Evolutionary conservation across 768 basidiomycete genomes (phyloP).

Genomic region (Hericium coralloides): DNA sequence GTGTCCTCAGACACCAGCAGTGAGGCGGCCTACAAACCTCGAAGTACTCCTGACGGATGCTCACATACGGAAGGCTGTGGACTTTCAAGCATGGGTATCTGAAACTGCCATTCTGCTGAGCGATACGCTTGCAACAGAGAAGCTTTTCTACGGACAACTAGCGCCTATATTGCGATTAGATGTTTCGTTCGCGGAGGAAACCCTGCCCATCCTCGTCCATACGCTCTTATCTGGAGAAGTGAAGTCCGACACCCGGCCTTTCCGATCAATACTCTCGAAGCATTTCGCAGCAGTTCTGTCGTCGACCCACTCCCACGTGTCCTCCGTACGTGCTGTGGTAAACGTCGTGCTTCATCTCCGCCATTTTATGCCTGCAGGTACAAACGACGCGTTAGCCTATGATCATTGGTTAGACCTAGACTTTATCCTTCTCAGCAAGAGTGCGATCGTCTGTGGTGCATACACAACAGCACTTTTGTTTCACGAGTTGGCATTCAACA

Average conservation of each 20-base stretch:
- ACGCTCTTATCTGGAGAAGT: constrained; percentile 36
- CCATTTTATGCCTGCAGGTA: constrained; percentile 37
- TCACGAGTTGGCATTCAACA: constrained; percentile 68
- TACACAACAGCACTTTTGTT: constrained; percentile 89
- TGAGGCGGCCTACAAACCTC: constrained; percentile 28
- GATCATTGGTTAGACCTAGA: constrained; percentile 81
- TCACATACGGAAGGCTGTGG: constrained; percentile 30
- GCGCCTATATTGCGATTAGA: constrained; percentile 47
- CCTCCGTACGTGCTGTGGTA: constrained; percentile 52
- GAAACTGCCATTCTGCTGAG: constrained; percentile 47
- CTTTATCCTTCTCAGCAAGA: constrained; percentile 58
- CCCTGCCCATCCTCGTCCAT: constrained; percentile 73
- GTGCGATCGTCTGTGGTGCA: constrained; percentile 69
- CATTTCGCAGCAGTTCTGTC: constrained; percentile 53
- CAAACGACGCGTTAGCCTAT: constrained; percentile 38
- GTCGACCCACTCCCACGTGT: constrained; percentile 26
- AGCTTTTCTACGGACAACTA: constrained; percentile 64
- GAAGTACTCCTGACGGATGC: constrained; percentile 25
- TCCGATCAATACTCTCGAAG: constrained; percentile 28
- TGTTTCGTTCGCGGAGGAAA: constrained; percentile 48
- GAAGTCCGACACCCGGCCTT: constrained; percentile 18
- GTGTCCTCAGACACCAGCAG: constrained; percentile 11
- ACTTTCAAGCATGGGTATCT: constrained; percentile 59
- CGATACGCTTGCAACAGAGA: constrained; percentile 43
- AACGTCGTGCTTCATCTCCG: constrained; percentile 77